Evolutionary conservation across 2,329 filamentous ascomycete genomes (phyloP), one percentile per base, ranked within the genome.

Genomic region (Anthostomella pinea): DNA sequence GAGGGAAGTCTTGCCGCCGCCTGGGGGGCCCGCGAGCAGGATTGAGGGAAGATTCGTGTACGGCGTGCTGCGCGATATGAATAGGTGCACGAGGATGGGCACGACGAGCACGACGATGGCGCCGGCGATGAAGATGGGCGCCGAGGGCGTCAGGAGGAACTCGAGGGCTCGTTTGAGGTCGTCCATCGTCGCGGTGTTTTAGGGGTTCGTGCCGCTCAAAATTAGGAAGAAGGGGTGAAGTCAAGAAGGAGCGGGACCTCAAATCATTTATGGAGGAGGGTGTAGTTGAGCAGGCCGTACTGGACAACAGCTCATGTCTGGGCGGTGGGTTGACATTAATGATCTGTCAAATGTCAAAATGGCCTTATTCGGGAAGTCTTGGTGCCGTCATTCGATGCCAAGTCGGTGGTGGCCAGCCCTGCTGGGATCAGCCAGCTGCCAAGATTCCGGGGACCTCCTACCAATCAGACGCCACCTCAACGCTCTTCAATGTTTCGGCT

Each of bases 1-100:
- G 21, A 97, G 79, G 7, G 86, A 77, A 0, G 93, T 97, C 70
- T 97, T 98, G 55, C 93, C 93, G 32, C 80, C 77, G 46, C 83
- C 85, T 38, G 83, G 82, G 11, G 91, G 88, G 1, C 93, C 93
- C 31, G 90, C 62, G 27, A 95, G 76, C 8, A 96, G 70, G 43
- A 97, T 80, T 6, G 83, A 84, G 32, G 91, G 88, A 17, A 85
- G 75, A 10, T 72, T 73, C 23, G 78, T 78, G 53, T 85, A 82
- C 10, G 81, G 75, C 24, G 76, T 75, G 32, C 78, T 73, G 37
- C 76, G 77, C 61, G 88, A 81, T 57, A 95, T 75, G 58, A 84
- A 68, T 39, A 78, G 61, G 68, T 97, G 93, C 30, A 96, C 72
- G 36, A 95, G 58, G 34, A 95, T 57, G 14, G 93, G 93, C 18